Evolutionary conservation across 176 grass and related monocot genomes (phyloP).

Genomic region (Oryza punctata): DNA sequence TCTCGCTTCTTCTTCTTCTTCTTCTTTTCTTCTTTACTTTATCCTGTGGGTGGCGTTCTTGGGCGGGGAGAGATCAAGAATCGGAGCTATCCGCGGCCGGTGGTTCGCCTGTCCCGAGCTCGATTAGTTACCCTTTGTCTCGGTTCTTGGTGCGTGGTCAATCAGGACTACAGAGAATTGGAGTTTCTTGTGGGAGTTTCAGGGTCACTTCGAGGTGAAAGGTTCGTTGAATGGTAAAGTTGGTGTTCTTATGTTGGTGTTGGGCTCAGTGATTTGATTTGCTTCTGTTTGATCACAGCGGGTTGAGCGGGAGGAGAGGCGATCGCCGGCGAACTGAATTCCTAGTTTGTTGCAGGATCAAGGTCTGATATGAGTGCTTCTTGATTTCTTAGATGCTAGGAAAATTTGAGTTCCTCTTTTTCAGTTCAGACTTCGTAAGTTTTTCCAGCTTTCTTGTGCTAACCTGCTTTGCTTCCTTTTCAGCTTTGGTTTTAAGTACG

Average conservation of each 20-base stretch:
- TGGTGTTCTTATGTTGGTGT: not conserved
- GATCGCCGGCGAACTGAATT: not conserved
- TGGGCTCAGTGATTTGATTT: not conserved
- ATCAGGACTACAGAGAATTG: not conserved
- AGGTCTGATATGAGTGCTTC: not conserved
- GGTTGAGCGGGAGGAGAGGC: not conserved
- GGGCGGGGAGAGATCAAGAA: not conserved
- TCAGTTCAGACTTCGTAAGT: not conserved
- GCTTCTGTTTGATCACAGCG: not conserved
- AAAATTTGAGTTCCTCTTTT: conserved; percentile 1
- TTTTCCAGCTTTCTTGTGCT: not conserved
- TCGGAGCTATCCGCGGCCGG: not conserved
- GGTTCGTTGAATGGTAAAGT: not conserved
- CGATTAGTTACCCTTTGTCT: not conserved
- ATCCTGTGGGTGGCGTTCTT: conserved; percentile 31
- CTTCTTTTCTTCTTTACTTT: not conserved
- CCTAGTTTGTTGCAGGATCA: not conserved
- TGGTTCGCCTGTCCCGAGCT: conserved; percentile 26
- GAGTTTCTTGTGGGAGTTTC: not conserved
- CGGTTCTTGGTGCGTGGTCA: not conserved
- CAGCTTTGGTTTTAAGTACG: not conserved
- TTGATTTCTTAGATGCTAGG: not conserved
- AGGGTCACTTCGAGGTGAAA: conserved; percentile 22
- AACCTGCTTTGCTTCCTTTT: not conserved
- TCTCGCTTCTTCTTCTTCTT: not conserved